Conservation (phyloP, 768 basidiomycete genomes). For the Leccinellum rugosiceps region DNA sequence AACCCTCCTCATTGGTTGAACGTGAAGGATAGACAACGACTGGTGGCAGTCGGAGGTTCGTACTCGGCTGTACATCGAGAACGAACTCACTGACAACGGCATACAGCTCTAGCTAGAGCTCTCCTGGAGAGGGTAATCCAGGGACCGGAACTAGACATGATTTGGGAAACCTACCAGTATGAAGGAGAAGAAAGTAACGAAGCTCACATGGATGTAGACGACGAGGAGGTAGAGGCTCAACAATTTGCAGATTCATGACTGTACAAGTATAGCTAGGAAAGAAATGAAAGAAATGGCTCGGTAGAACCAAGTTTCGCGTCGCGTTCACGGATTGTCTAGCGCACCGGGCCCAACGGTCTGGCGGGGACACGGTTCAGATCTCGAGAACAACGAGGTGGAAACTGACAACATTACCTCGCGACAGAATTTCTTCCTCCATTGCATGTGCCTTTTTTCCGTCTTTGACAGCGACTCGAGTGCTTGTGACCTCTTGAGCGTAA, state of each 20-base stretch:
- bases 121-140: conserved; percentile 67
- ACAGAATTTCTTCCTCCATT: conserved; percentile 60
- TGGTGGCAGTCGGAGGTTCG: conserved; percentile 50
- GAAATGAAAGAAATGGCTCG: not conserved
- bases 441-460: conserved; percentile 40
- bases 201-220: conserved; percentile 47
- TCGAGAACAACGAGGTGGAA: not conserved
- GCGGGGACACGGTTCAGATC: not conserved
- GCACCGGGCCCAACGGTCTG: conserved; percentile 19
- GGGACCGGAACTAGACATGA: conserved; percentile 64
- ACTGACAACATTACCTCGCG: conserved; percentile 35
- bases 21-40: conserved; percentile 34
- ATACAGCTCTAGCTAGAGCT: conserved; percentile 53
- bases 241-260: conserved; percentile 19
- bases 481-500: conserved; percentile 39
- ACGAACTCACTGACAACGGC: conserved; percentile 3
- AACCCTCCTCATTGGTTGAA: conserved; percentile 62
- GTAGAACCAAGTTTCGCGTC: not conserved
- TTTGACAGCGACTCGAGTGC: conserved; percentile 33
- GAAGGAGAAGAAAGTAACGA: conserved; percentile 41
- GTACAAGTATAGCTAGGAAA: not conserved
- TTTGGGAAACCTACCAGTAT: conserved; percentile 59
- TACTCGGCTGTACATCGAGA: not conserved
- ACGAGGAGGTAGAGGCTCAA: conserved; percentile 48
- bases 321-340: conserved; percentile 14